These are phyloP conservation scores for Oryza officinalis DNA, from an alignment of 176 grass and related monocot species.

Conservation along the genomic window DNA sequence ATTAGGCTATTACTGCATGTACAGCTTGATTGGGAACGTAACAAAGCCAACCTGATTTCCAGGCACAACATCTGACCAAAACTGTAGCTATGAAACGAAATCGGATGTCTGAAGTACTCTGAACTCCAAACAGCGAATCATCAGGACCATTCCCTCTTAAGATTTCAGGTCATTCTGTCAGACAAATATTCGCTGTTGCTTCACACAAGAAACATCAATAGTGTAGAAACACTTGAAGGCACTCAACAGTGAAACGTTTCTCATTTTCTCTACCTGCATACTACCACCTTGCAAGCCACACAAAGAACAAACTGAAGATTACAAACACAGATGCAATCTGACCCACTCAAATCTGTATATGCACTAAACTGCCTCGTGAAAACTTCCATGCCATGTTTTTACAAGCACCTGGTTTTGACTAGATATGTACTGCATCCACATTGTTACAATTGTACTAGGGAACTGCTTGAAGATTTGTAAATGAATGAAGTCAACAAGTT, in stretches of 20 bases:
- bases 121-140: background rate
- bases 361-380: background rate
- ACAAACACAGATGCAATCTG: background rate
- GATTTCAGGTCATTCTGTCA: background rate
- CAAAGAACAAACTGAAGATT: background rate
- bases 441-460: background rate
- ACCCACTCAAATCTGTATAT: background rate
- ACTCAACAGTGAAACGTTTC: background rate
- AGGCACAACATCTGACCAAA: background rate
- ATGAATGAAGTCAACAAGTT: background rate
- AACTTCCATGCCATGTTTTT: background rate
- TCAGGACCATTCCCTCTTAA: background rate
- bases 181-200: background rate
- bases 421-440: background rate
- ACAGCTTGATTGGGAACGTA: background rate
- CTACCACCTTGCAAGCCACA: constrained; percentile 4
- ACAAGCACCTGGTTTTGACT: background rate
- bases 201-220: background rate
- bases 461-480: background rate
- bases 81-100: background rate
- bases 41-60: background rate
- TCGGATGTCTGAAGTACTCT: background rate
- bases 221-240: background rate
- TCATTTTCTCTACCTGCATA: background rate
- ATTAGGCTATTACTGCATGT: background rate